phyloP scores from a whole-genome alignment of 2,329 filamentous ascomycete species.

The Trichoderma aggressivum region DNA sequence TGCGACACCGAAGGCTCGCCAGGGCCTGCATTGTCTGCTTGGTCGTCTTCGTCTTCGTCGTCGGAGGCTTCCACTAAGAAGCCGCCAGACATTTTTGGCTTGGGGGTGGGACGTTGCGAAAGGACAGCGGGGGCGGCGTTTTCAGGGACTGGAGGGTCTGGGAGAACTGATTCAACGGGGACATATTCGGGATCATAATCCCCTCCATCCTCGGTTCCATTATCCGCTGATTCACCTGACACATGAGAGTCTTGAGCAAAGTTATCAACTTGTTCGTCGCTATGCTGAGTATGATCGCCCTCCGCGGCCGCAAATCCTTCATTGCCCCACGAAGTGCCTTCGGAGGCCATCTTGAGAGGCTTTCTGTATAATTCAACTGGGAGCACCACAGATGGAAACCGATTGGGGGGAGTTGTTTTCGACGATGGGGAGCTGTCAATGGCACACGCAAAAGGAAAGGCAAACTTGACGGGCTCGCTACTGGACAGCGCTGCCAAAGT shows the following conservation, averaged over 20 bases:
- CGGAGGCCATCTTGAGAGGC: slow-evolving; percentile 35
- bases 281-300: slow-evolving; percentile 55
- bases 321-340: slow-evolving; percentile 47
- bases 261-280: slow-evolving; percentile 53
- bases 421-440: background rate
- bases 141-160: slow-evolving; percentile 40
- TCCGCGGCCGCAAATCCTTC: slow-evolving; percentile 53
- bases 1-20: background rate
- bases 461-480: background rate
- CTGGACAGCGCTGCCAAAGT: background rate
- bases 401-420: background rate
- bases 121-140: slow-evolving; percentile 28
- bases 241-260: slow-evolving; percentile 45
- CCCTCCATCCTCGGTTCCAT: slow-evolving; percentile 50
- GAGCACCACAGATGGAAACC: background rate
- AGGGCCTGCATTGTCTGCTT: background rate
- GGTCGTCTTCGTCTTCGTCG: slow-evolving; percentile 44
- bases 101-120: slow-evolving; percentile 36
- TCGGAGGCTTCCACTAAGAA: slow-evolving; percentile 61
- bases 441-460: background rate
- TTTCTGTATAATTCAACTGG: slow-evolving; percentile 11
- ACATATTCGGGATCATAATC: slow-evolving; percentile 60
- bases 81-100: slow-evolving; percentile 58
- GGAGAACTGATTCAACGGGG: slow-evolving; percentile 39
- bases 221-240: slow-evolving; percentile 47